Base-by-base conservation (phyloP, 805 yeast genomes). In the Nematodospora valgi region DNA sequence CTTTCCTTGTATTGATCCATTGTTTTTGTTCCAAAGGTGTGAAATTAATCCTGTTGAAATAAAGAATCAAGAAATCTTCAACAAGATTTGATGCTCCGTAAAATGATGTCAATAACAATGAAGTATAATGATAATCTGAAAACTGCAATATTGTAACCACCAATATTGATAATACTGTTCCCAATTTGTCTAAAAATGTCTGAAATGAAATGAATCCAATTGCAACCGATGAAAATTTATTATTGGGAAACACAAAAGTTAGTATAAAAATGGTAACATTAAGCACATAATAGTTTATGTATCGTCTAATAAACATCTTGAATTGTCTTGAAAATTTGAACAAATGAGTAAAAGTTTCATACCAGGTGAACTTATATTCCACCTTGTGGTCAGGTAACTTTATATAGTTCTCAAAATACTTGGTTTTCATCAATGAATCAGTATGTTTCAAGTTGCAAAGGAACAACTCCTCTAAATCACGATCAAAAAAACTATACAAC, bases 1-100 rank as follows among this genome's bases (percentile, higher is more conserved):
- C 82, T 36, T 72, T 76, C 25, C 83, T 61, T 10, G 76, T 64
- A 9, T 59, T 59, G 30, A 64, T 54, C 83, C 83, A 78, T 35
- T 59, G 65, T 12, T 62, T 54, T 27, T 62, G 59, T 35, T 73
- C 74, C n/a, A 54, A 43, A 4, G 48, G 49, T 4, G 68, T 52
- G 37, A 74, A 68, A 9, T 74, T 71, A 14, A 76, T 56, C 9
- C 72, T 56, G 7, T 59, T 46, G 49, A 78, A 72, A 49, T 74
- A 78, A 4, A 81, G 81, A 5, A 52, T 47, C 24, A 78, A 59
- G 32, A 78, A 59, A 27, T 72, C 76, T 25, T 67, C 56, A 32
- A 64, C 55, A 36, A 76, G 56, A 27, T 67, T 58, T 10, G 69
- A 48, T 11, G 70, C 56, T 3, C 78, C 80, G 59, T 71, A 69